Conservation (phyloP, 2,329 filamentous ascomycete species). For the Fusarium palustre region DNA sequence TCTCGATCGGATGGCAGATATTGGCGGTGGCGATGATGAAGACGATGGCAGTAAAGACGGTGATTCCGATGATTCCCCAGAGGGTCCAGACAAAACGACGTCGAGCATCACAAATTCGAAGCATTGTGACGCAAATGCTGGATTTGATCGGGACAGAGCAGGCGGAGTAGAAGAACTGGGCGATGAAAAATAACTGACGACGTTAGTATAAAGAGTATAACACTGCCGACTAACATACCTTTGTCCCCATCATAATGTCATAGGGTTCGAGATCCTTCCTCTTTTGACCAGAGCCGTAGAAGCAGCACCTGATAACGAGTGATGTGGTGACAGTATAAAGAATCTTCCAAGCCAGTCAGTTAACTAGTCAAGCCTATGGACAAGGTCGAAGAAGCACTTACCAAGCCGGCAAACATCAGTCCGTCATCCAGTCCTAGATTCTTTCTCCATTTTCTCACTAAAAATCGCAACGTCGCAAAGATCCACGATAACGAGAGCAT, state of each 20-base stretch:
- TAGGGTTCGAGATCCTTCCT: neutral
- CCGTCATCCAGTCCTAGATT: conserved; percentile 41
- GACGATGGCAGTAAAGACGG: conserved; percentile 27
- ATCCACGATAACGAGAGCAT: conserved; percentile 35
- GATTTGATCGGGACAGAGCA: conserved; percentile 44
- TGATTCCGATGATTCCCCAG: conserved; percentile 27
- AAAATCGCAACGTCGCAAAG: conserved; percentile 7
- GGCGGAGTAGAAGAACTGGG: conserved; percentile 37
- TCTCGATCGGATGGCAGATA: conserved; percentile 44
- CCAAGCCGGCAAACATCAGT: conserved; percentile 38
- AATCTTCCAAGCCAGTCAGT: conserved; percentile 4
- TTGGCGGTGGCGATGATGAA: conserved; percentile 40
- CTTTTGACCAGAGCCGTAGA: conserved; percentile 34
- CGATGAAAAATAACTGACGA: conserved; percentile 38
- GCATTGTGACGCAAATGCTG: conserved; percentile 47
- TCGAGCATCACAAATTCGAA: conserved; percentile 43
- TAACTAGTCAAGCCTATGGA: neutral
- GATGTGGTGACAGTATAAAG: conserved; percentile 29
- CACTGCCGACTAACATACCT: neutral
- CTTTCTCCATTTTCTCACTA: conserved; percentile 31
- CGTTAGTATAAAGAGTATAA: neutral
- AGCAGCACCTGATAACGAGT: conserved; percentile 38
- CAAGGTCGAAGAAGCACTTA: neutral
- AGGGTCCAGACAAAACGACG: conserved; percentile 33
- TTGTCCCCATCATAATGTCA: conserved; percentile 33